Evolutionary conservation across 2,329 filamentous ascomycete genomes (phyloP).

Genomic region (Metarhizium anisopliae): DNA sequence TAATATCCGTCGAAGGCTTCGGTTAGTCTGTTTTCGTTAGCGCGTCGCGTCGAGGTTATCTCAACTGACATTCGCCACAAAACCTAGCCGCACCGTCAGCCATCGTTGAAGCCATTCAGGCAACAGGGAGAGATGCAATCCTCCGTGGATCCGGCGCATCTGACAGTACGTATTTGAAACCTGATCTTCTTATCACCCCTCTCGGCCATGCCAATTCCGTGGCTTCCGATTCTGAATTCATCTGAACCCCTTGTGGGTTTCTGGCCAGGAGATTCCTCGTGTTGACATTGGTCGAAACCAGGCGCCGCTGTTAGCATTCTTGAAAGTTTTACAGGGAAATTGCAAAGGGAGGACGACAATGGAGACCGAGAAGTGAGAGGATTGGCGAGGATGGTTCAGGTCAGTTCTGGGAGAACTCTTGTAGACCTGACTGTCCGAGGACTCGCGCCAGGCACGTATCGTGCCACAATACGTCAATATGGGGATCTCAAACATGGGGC

Average conservation of each 20-base stretch:
- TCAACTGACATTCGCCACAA: background rate
- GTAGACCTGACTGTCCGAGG: slow-evolving; percentile 83
- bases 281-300: slow-evolving; percentile 17
- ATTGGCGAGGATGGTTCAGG: slow-evolving; percentile 88
- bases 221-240: background rate
- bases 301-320: slow-evolving; percentile 90
- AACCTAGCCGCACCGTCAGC: slow-evolving; percentile 69
- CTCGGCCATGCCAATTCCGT: background rate
- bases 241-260: background rate
- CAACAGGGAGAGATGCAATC: slow-evolving; percentile 88
- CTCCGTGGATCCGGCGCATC: slow-evolving; percentile 78
- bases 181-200: background rate
- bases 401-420: slow-evolving; percentile 67
- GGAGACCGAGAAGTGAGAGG: slow-evolving; percentile 61
- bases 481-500: slow-evolving; percentile 82
- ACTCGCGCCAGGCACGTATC: slow-evolving; percentile 70
- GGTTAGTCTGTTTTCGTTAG: slow-evolving; percentile 33
- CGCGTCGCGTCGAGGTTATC: background rate
- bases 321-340: slow-evolving; percentile 64
- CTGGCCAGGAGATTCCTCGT: background rate
- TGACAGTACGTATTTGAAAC: slow-evolving; percentile 54
- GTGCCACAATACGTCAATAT: slow-evolving; percentile 73
- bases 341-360: slow-evolving; percentile 33
- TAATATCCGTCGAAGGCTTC: slow-evolving; percentile 79
- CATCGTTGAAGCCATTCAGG: slow-evolving; percentile 82